These are phyloP conservation scores for Mediolabrus comicus DNA, from an alignment of 108 stramenopile genomes.

Conservation along the genomic window DNA sequence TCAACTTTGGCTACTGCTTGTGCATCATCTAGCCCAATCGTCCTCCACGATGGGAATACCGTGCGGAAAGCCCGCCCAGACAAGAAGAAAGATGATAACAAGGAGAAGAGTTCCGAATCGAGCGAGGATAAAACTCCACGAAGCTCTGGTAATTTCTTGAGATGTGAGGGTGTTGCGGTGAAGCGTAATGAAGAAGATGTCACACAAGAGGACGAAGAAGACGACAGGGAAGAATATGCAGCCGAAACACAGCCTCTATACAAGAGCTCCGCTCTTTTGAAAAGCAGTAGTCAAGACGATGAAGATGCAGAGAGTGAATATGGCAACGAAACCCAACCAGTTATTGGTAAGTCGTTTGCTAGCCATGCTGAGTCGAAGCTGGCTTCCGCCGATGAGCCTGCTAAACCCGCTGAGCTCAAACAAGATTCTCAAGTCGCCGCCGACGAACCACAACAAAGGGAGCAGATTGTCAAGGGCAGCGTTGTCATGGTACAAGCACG, in stretches of 20 bases:
- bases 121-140: conserved; percentile 23
- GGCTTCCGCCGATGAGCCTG: not conserved
- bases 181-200: not conserved
- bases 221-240: not conserved
- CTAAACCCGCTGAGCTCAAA: not conserved
- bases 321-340: not conserved
- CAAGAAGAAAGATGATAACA: conserved; percentile 4
- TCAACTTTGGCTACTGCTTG: conserved; percentile 2
- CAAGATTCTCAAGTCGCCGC: not conserved
- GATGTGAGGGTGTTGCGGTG: conserved; percentile 2
- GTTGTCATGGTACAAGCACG: conserved; percentile 73
- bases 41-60: conserved; percentile 38
- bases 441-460: not conserved
- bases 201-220: not conserved
- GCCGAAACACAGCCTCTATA: not conserved
- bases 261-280: not conserved
- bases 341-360: not conserved
- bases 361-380: not conserved
- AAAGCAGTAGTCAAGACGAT: conserved; percentile 3
- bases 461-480: conserved; percentile 48
- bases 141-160: conserved; percentile 5
- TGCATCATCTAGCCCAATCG: conserved; percentile 17
- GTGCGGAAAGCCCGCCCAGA: conserved; percentile 8
- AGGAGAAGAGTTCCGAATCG: not conserved
- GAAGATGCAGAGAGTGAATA: not conserved